Base-by-base conservation (phyloP, 345 rosid genomes). In the Camelina sativa region DNA sequence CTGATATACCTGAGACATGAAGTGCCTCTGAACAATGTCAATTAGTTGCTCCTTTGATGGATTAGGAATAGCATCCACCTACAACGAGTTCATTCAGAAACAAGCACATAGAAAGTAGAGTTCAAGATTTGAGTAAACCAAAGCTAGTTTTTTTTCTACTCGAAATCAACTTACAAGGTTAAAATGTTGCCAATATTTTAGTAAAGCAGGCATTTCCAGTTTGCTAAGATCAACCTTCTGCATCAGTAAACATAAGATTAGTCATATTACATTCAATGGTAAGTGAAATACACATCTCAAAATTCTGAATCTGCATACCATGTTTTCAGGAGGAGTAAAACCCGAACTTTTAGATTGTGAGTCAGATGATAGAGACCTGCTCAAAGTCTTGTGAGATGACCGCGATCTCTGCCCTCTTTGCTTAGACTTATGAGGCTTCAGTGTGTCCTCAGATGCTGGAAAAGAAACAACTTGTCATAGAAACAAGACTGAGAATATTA, bases 151-250 rank as follows among this genome's bases (percentile, higher is more conserved):
- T 12, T 7, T 12, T 12, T 43, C 25, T 25, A 56, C 17, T 38
- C 0, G n/a, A 13, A 59, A 30, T 16, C 11, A 59, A 79, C 96
- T 87, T 72, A 94, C 97, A 13, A 92, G 97, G 86, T 94, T 92
- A 70, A 91, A 94, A 75, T 94, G 92, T 71, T 83, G 89, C 92
- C 92, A 86, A 75, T 94, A 92, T 85, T 88, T 89, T 85, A 89
- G 85, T 59, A 94, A 82, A 35, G 97, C 95, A 73, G 90, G 87
- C 86, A 88, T 89, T 83, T 92, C 96, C 80, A 92, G 79, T 83
- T 90, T 94, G 86, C 93, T 87, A 13, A 92, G 88, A 85, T 94
- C 98, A 77, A 92, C 86, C 80, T 84, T 94, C 93, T 94, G 84
- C 52, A 59, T 67, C 40, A 60, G 43, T 52, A 30, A 69, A 46